Conservation (phyloP, 768 basidiomycete genomes). For the Boletus pseudo-olivaceus region DNA sequence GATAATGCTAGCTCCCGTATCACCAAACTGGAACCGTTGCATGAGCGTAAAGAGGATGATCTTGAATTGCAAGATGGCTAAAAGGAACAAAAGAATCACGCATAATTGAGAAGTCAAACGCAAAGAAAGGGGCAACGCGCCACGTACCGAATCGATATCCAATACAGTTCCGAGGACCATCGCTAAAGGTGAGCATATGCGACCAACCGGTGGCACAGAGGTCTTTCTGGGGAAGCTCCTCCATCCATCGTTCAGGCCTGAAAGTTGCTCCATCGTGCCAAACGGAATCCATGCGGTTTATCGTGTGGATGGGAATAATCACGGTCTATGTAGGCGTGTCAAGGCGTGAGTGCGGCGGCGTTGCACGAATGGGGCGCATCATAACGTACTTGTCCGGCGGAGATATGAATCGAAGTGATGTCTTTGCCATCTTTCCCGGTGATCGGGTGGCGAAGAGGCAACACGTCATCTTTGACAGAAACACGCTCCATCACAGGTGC, state of each 20-base stretch:
- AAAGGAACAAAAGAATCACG: background rate
- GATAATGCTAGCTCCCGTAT: background rate
- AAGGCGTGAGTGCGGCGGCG: background rate
- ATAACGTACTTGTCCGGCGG: constrained; percentile 2
- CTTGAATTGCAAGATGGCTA: constrained; percentile 6
- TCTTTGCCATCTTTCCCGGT: background rate
- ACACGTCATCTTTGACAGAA: background rate
- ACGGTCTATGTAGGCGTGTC: background rate
- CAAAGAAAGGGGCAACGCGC: background rate
- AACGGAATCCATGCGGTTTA: constrained; percentile 2
- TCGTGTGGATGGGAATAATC: background rate
- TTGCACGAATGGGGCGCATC: background rate
- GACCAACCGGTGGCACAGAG: constrained; percentile 5
- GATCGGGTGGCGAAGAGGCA: constrained; percentile 5
- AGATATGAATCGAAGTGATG: background rate
- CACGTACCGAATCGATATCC: constrained; percentile 2
- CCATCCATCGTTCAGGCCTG: background rate
- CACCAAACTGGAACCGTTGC: constrained; percentile 1
- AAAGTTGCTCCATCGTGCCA: constrained; percentile 1
- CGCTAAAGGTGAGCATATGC: constrained; percentile 2
- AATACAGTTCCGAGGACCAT: constrained; percentile 7
- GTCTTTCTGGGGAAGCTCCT: constrained; percentile 1
- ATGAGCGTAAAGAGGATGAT: constrained; percentile 1
- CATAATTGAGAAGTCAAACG: background rate
- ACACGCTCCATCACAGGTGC: constrained; percentile 2